These are phyloP conservation scores for Aaosphaeria arxii DNA, from an alignment of 2,329 filamentous ascomycete species.

Conservation along the genomic window DNA sequence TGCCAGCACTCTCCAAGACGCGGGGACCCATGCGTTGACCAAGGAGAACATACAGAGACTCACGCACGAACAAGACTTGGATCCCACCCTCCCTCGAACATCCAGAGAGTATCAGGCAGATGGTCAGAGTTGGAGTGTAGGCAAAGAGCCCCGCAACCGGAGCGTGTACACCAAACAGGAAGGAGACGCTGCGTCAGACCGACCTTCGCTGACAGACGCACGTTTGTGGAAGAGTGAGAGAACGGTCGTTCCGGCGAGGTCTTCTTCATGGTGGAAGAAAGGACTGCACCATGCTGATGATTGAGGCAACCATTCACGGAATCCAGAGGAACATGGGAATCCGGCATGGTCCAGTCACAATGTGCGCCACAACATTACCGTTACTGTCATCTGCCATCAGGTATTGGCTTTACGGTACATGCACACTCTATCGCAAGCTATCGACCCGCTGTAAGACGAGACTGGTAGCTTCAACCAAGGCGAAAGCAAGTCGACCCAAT, in stretches of 20 bases:
- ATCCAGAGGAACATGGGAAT: no score
- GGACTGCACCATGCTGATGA: no score
- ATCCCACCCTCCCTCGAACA: conserved; percentile 9
- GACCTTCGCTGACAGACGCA: conserved; percentile 16
- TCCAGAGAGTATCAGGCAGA: conserved; percentile 6
- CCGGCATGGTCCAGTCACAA: no score
- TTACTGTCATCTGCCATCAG: no score
- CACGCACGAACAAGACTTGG: conserved; percentile 24
- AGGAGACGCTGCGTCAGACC: conserved; percentile 4
- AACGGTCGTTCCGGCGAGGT: conserved; percentile 18
- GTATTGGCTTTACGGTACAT: no score
- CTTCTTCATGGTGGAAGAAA: background rate
- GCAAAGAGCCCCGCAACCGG: conserved; percentile 9
- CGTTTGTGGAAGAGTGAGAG: conserved; percentile 22
- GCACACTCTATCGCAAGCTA: no score
- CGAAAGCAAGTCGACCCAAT: no score
- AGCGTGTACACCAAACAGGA: conserved; percentile 2
- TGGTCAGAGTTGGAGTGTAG: conserved; percentile 9
- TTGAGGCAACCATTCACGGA: no score
- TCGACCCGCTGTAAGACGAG: no score
- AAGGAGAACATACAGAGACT: conserved; percentile 36
- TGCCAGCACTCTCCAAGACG: conserved; percentile 14
- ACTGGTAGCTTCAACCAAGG: no score
- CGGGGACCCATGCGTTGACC: conserved; percentile 31
- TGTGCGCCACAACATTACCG: no score